phyloP scores from a whole-genome alignment of 176 grass and related monocot species.

The Elaeis guineensis region DNA sequence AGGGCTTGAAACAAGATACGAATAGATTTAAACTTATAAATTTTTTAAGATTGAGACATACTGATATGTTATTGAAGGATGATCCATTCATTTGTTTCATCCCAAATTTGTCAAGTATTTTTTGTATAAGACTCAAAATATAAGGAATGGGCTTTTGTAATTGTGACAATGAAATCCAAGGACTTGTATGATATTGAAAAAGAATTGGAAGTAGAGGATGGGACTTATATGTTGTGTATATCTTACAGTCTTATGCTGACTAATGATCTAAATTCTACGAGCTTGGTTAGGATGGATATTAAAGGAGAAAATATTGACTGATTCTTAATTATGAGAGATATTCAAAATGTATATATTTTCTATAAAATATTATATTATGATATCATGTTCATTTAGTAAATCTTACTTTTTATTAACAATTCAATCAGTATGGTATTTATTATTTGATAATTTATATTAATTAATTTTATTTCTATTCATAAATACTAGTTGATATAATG shows the following conservation, averaged over 20 bases:
- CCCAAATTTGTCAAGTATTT: neutral
- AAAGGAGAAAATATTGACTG: too few relatives aligned
- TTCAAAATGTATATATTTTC: too few relatives aligned
- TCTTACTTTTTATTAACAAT: too few relatives aligned
- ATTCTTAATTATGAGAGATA: too few relatives aligned
- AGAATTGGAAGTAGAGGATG: neutral
- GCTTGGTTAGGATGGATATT: too few relatives aligned
- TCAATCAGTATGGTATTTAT: too few relatives aligned
- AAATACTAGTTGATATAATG: too few relatives aligned
- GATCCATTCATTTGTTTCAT: neutral
- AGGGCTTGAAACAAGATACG: neutral
- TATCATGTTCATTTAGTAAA: too few relatives aligned
- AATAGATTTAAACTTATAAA: neutral
- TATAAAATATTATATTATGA: too few relatives aligned
- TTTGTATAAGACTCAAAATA: neutral
- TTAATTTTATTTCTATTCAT: too few relatives aligned
- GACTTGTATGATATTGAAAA: neutral
- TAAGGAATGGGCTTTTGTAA: neutral
- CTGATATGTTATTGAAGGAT: neutral
- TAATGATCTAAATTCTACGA: neutral
- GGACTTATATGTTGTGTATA: neutral
- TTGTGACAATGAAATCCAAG: neutral
- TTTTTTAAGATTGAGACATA: neutral
- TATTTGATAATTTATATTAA: too few relatives aligned
- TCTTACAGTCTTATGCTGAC: neutral